Percentiles rank a stretch among this genome's conserved stretches.
Conservation (phyloP, 495 filamentous ascomycete species). For the Symbiotaphrina buchneri region DNA sequence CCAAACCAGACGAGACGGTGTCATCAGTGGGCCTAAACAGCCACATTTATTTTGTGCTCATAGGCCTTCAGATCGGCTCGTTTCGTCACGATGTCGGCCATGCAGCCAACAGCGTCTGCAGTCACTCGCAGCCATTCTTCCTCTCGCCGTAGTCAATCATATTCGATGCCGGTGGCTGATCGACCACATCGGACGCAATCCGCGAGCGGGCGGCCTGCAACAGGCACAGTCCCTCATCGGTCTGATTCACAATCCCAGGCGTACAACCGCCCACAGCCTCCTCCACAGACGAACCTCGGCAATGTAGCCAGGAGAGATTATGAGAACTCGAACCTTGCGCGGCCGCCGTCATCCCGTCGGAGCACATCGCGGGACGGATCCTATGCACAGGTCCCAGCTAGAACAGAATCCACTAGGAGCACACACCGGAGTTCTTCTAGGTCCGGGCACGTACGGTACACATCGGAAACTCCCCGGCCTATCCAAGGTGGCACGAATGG, state of each 20-base stretch:
- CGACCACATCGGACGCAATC: conserved; percentile 33
- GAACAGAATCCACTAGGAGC: conserved; percentile 25
- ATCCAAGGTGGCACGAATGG: conserved; percentile 4
- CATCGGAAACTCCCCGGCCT: conserved; percentile 18
- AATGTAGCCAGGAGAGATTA: conserved; percentile 32
- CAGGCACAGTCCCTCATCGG: conserved; percentile 12
- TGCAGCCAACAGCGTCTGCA: conserved; percentile 21
- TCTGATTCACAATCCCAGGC: conserved; percentile 24
- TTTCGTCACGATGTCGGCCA: conserved; percentile 29
- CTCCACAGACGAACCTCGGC: neutral
- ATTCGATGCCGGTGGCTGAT: conserved; percentile 20
- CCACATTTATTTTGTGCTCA: too few relatives aligned
- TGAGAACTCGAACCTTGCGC: conserved; percentile 28
- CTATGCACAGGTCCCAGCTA: conserved; percentile 21
- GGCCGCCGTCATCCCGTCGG: conserved; percentile 24
- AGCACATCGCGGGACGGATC: conserved; percentile 28
- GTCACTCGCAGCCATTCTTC: conserved; percentile 29
- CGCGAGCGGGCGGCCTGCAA: conserved; percentile 18
- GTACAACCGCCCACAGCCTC: conserved; percentile 17
- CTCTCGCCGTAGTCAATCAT: conserved; percentile 22
- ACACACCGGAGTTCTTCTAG: conserved; percentile 18
- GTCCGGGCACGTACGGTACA: conserved; percentile 22
- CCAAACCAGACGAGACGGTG: too few relatives aligned
- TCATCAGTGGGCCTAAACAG: too few relatives aligned
- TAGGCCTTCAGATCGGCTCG: too few relatives aligned